A percentile compares a stretch with the other conserved stretches of the same genome.
These are phyloP conservation scores for Manihot esculenta DNA, from an alignment of 441 rosid genomes.

Conservation along the genomic window DNA sequence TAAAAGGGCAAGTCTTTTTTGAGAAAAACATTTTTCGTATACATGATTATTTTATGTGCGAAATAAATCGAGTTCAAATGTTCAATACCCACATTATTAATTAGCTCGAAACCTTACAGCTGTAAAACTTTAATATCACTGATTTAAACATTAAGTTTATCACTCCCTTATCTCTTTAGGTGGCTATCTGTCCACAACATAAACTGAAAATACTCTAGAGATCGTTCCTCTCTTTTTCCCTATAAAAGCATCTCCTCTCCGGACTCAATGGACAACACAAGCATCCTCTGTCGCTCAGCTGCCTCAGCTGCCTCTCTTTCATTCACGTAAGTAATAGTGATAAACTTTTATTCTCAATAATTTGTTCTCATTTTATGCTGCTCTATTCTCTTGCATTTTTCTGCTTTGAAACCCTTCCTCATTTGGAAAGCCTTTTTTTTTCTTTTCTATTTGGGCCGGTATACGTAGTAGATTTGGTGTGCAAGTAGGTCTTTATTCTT, in stretches of 20 bases:
- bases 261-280: slow-evolving; percentile 24
- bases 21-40: too few relatives aligned
- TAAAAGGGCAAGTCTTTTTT: too few relatives aligned
- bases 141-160: too few relatives aligned
- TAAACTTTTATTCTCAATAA: neutral
- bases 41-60: too few relatives aligned
- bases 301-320: neutral
- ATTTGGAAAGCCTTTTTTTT: neutral
- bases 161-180: too few relatives aligned
- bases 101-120: too few relatives aligned
- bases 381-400: neutral
- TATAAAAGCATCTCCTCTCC: slow-evolving; percentile 31
- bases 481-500: neutral
- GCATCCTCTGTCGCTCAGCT: neutral
- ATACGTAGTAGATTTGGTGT: neutral
- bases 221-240: neutral
- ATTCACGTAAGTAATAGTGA: slow-evolving; percentile 6
- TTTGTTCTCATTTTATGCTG: neutral
- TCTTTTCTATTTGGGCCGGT: neutral
- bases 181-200: too few relatives aligned
- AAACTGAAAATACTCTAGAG: too few relatives aligned
- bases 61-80: too few relatives aligned
- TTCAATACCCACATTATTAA: too few relatives aligned
- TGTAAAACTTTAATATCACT: too few relatives aligned
- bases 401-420: neutral